Evolutionary conservation across 768 basidiomycete species (phyloP), one percentile per base, ranked within the genome.

Genomic region (Polyporus arcularius): DNA sequence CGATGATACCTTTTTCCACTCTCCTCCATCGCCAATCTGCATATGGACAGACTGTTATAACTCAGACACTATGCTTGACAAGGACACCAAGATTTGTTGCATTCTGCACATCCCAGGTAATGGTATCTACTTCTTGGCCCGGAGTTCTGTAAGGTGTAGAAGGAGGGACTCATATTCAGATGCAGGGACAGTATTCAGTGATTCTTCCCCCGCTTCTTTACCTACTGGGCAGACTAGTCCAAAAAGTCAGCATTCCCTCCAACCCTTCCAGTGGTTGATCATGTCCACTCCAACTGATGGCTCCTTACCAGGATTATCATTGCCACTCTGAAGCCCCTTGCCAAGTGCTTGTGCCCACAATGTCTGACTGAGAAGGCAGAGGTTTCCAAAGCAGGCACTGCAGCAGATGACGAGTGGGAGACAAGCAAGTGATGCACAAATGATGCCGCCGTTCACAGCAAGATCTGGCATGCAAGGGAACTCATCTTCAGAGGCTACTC

Each of bases 301-400:
- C 26, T 18, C 18, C 30, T 26, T 50, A 30, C n/a, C 46, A 78
- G 77, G 55, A 65, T 78, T 12, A 67, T 79, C 1, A 47, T 80
- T 4, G 70, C 76, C 0, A 68, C 69, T 10, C 76, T 81, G 3
- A 69, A 75, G 9, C 72, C 77, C 53, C 71, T 74, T 16, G 80
- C 78, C 1, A 15, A 65, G 0, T 79, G 70, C 46, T 75, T 74
- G 6, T 80, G 79, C 59, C 76, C 76, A 0, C 65, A 71, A 0
- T 80, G 79, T 57, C 55, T 73, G 0, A 59, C 75, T n/a, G 31
- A 46, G 10, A 75, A 73, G 50, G 50, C 15, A 7, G 14, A 45
- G 15, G 7, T 45, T 7, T 45, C 15, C 16, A n/a, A 45, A 16
- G 43, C 43, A 7, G 43, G 43, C 15, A 15, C 12, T n/a, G 15